Evolutionary conservation across 371 early-diverging fungal genomes (phyloP).

Genomic region (Lichtheimia corymbifera): DNA sequence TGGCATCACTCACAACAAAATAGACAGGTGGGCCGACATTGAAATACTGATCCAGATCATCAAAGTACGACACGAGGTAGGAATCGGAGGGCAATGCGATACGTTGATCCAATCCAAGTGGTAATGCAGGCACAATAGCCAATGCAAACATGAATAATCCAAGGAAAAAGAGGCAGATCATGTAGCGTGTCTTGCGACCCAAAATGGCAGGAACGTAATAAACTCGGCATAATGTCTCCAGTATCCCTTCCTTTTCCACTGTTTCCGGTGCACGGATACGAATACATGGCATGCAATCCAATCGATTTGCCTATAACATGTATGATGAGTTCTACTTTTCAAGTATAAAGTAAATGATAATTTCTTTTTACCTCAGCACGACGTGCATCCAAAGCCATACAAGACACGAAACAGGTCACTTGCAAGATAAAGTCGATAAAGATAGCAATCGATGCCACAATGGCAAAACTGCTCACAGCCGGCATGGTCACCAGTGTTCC

Average conservation of each 20-base stretch:
- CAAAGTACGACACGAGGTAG: constrained; percentile 72
- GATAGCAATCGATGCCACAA: constrained; percentile 74
- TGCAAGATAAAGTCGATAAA: constrained; percentile 75
- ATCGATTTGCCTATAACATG: constrained; percentile 44
- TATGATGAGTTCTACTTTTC: background rate
- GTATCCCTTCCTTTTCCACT: constrained; percentile 53
- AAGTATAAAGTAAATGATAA: background rate
- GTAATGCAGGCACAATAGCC: constrained; percentile 54
- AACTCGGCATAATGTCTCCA: constrained; percentile 48
- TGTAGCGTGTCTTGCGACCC: constrained; percentile 46
- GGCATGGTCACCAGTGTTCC: constrained; percentile 78
- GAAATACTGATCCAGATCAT: constrained; percentile 66
- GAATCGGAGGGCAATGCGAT: constrained; percentile 73
- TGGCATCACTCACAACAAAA: constrained; percentile 65
- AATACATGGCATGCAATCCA: constrained; percentile 71
- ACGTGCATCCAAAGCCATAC: constrained; percentile 68
- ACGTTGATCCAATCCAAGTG: constrained; percentile 70
- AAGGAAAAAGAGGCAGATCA: constrained; percentile 53
- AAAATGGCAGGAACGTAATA: constrained; percentile 66
- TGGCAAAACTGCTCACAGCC: constrained; percentile 75
- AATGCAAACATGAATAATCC: constrained; percentile 56
- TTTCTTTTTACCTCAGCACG: constrained; percentile 43
- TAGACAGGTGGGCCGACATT: constrained; percentile 78
- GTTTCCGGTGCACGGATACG: constrained; percentile 54
- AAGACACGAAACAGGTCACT: constrained; percentile 71